Conservation (phyloP, 164 flowering plant genomes). For the Stephania cephalantha region DNA sequence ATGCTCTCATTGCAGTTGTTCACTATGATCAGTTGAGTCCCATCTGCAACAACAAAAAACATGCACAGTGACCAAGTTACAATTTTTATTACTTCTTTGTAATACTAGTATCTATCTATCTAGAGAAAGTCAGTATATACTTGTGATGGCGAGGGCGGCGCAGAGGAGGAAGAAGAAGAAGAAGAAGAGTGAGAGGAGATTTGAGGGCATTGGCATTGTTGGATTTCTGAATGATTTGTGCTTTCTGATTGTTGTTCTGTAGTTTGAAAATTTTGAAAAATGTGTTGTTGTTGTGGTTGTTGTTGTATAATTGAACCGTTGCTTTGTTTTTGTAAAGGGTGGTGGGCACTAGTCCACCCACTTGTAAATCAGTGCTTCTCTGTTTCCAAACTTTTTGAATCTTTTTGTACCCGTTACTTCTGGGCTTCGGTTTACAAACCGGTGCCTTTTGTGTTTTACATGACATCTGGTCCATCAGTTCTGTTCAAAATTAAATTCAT, state of each 20-base stretch:
- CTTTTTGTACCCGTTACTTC: neutral
- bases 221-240: neutral
- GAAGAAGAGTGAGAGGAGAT: conserved; percentile 15
- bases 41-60: conserved; percentile 42
- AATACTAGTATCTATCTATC: no score
- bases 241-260: neutral
- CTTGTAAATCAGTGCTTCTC: neutral
- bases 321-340: neutral
- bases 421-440: neutral
- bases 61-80: neutral
- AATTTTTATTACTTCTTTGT: conserved; percentile 2
- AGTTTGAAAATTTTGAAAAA: neutral
- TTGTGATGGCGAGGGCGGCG: conserved; percentile 13
- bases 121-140: conserved; percentile 13
- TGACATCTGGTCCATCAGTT: neutral
- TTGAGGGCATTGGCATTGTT: conserved; percentile 20
- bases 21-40: conserved; percentile 44
- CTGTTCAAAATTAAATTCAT: no score
- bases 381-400: neutral
- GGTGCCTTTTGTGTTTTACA: neutral
- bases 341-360: neutral
- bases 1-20: conserved; percentile 62
- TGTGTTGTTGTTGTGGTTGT: neutral
- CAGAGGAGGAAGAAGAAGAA: conserved; percentile 13
- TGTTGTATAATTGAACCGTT: neutral